Evolutionary conservation across 148 eudicot species (phyloP), one percentile per base, ranked within the genome.

Genomic region (Cornus suecica): DNA sequence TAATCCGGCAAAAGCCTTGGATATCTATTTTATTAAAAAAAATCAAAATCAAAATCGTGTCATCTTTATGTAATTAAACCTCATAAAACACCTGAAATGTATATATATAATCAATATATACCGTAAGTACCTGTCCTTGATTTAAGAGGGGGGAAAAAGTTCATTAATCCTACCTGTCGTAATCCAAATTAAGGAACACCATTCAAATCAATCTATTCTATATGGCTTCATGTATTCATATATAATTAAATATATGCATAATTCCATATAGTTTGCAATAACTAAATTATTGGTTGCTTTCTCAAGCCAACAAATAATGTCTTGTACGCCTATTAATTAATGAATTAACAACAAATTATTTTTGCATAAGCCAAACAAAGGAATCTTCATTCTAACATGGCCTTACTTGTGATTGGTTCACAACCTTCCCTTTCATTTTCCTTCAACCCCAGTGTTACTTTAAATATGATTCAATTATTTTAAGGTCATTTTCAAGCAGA

Each of bases 391-490:
- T 25, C 48, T 20, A 45, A 24, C 72, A 2, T 69, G 10, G 30
- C 29, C 1, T 24, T 6, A 45, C 61, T 37, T 26, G 58, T 52
- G 58, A 70, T 70, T 48, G 61, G 61, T 48, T 48, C 61, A 13
- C 73, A 15, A 15, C 34, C 30, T 25, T 70, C 26, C 32, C 73
- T 48, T 48, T 70, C 73, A 8, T 20, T 70, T 70, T 70, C 73
- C 20, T 52, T 52, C 58, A 0, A 14, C 22, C 22, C 58, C 58
- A 52, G 20, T 14, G 22, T 37, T 37, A 52, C 22, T 14, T 52
- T 14, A 8, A 14, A 52, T 52, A 52, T 14, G 22, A 20, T 52
- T 8, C 16, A 52, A 52, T 52, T 14, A 52, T 52, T 52, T 52
- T 52, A 37, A 52, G 22, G 58, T 52, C 62, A 58, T 22, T 58